Evolutionary conservation across 805 yeast species (phyloP), one percentile per base, ranked within the genome.

Genomic region (Suhomyces sp.): DNA sequence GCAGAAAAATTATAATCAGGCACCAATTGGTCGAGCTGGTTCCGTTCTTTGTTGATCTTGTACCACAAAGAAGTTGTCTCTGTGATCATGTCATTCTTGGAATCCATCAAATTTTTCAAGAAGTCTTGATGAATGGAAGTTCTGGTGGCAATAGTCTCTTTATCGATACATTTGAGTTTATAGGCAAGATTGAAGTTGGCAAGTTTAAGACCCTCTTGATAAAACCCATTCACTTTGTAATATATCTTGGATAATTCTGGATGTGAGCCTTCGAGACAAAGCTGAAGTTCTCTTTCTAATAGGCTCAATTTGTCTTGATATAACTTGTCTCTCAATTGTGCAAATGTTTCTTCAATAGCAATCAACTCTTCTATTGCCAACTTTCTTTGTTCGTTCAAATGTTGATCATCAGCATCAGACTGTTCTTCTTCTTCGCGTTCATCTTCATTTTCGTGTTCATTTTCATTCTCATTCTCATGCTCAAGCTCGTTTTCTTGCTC

Each of bases 1-100:
- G 72, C 72, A 5, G 58, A 27, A 40, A 50, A 75, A 39, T 65
- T 77, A 74, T 47, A 77, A 58, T 73, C 76, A 5, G 79, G 67
- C 13, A 75, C 79, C 33, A 78, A 49, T 43, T 76, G 74, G 56
- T 88, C 96, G 77, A 87, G 73, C 28, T 79, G 79, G 44, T 95
- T 73, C 49, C 97, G 73, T 56, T 93, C 98, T 50, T 82, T 79
- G 60, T 88, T 90, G 51, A 90, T 84, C 46, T 84, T 82, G 65
- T 91, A 91, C 98, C 98, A 93, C 43, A 78, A 73, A 25, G 83
- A 76, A 5, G 97, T 90, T 4, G 95, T 84, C 6, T 77, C 72
- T 40, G 76, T 70, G 31, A 91, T 72, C 66, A 87, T 70, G 17
- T 72, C 67, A 35, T 73, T 72, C 42, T 88, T 83, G 29, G 74